These are phyloP conservation scores for Podaxis sp. DNA, from an alignment of 768 basidiomycete species.

Conservation along the genomic window DNA sequence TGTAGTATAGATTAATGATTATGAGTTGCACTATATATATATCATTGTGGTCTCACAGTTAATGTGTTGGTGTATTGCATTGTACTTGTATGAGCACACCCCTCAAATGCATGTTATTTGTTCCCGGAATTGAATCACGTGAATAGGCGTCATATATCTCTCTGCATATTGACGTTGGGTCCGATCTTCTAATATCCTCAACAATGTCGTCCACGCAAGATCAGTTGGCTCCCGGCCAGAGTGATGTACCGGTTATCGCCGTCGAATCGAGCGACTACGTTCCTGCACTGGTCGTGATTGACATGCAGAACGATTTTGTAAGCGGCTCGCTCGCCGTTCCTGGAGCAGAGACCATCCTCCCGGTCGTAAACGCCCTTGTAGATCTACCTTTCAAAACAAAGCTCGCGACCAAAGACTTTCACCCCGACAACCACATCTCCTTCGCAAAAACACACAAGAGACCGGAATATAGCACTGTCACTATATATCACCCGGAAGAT, in stretches of 20 bases:
- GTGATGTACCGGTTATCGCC: background rate
- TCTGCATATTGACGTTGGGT: too few relatives aligned
- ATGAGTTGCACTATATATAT: background rate
- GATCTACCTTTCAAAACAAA: constrained; percentile 49
- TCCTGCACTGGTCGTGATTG: constrained; percentile 68
- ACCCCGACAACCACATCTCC: constrained; percentile 66
- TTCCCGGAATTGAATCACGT: background rate
- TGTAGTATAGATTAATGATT: background rate
- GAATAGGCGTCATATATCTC: background rate
- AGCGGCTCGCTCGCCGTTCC: constrained; percentile 71
- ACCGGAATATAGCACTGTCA: constrained; percentile 39
- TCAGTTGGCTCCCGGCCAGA: background rate
- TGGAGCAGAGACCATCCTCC: constrained; percentile 57
- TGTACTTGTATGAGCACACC: background rate
- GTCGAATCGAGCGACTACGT: constrained; percentile 25
- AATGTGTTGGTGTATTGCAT: background rate
- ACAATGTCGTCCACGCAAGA: constrained; percentile 1
- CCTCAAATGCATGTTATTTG: background rate
- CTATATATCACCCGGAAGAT: constrained; percentile 40
- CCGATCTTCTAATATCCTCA: background rate
- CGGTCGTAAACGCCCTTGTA: constrained; percentile 57
- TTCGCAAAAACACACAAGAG: constrained; percentile 54
- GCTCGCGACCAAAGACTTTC: constrained; percentile 59
- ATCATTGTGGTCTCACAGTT: background rate
- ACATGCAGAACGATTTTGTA: constrained; percentile 86